Evolutionary conservation across 192 early-diverging fungal genomes (phyloP).

Genomic region (Pilaira anomala): DNA sequence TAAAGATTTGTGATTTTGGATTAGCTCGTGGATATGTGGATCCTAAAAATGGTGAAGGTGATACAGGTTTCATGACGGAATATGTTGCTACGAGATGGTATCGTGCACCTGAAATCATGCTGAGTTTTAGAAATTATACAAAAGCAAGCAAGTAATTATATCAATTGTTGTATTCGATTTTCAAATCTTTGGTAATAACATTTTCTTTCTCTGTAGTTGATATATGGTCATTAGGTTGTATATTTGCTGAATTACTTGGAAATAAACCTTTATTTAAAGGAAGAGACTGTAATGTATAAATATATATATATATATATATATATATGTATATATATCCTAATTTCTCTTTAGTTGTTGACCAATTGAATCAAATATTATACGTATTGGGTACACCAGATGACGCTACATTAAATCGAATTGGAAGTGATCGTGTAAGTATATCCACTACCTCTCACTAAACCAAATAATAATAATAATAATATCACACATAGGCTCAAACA

Average conservation of each 20-base stretch:
- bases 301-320: not conserved
- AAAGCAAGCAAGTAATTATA: conserved; percentile 70
- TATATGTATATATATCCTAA: not conserved
- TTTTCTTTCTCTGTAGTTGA: conserved; percentile 45
- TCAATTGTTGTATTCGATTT: too few species aligned
- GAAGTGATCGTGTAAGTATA: conserved; percentile 71
- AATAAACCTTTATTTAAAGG: conserved; percentile 82
- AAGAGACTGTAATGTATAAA: conserved; percentile 43
- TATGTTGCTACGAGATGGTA: conserved; percentile 99
- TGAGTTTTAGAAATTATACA: conserved; percentile 84
- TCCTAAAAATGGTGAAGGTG: conserved; percentile 60
- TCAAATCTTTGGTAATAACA: too few species aligned
- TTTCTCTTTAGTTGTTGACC: conserved; percentile 68
- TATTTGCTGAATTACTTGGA: conserved; percentile 85
- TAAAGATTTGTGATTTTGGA: conserved; percentile 93
- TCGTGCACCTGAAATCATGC: conserved; percentile 95
- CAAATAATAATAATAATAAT: not conserved
- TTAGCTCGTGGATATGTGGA: conserved; percentile 80
- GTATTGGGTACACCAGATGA: conserved; percentile 92
- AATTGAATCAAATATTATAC: conserved; percentile 91
- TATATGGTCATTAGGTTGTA: conserved; percentile 91
- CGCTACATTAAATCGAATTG: conserved; percentile 74
- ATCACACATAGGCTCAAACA: conserved; percentile 73
- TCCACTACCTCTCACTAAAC: not conserved
- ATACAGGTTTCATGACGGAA: conserved; percentile 98